Base-by-base conservation (phyloP, 441 rosid species). In the Kokia cookei region DNA sequence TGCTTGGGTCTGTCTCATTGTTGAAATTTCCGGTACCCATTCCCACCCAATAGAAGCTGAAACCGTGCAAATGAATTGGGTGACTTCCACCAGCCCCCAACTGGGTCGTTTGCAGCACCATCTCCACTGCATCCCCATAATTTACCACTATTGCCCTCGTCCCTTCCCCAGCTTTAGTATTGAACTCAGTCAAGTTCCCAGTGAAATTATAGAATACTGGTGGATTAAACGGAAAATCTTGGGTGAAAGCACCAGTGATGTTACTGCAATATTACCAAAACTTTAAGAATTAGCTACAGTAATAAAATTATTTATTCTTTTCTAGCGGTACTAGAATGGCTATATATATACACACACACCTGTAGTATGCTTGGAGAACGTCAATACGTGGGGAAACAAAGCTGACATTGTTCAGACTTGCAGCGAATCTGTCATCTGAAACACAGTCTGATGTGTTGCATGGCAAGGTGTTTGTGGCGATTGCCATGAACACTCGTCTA, bases 51-150 rank as follows among this genome's bases (percentile, higher is more conserved):
- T 70, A 88, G 76, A 84, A 86, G 51, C 84, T 84, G 15, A 40
- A 76, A 2, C 91, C 91, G 27, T 82, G 93, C 35, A 87, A 78
- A 78, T 87, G 93, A 82, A 89, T 79, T 10, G 93, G 90, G 35
- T 87, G 93, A 32, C 78, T 76, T 2, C 55, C 69, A 14, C 69
- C 81, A 0, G 74, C 82, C 13, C 69, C 74, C 40, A 82, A 65
- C 61, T 64, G 80, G 1, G 88, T 86, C 57, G 86, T 85, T 54
- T 88, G 89, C 29, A 86, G 64, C n/a, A 84, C 84, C 8, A 85
- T 62, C 82, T 88, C 88, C 55, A 88, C 86, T 12, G 70, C 68
- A 10, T 84, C 64, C 10, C 81, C 84, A 0, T 65, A 82, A 67
- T 84, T 69, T 2, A 84, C 14, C n/a, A 75, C 65, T 55, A 69